Percentiles rank a stretch among this genome's conserved stretches.
phyloP scores from a whole-genome alignment of 441 rosid species.

The Mallotus japonicus region DNA sequence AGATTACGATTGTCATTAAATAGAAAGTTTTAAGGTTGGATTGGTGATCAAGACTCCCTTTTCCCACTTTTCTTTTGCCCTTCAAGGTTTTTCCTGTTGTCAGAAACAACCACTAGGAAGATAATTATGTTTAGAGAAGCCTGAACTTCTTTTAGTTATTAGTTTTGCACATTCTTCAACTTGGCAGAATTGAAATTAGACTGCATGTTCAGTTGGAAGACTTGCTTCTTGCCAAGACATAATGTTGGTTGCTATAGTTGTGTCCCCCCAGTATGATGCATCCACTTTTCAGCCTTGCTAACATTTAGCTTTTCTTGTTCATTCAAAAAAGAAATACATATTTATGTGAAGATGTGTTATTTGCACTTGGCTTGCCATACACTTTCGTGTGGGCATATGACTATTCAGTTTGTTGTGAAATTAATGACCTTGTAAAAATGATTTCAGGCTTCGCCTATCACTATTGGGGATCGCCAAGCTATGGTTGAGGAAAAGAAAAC shows the following conservation, averaged over 20 bases:
- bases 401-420: background rate
- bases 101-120: background rate
- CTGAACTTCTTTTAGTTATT: background rate
- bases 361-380: background rate
- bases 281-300: background rate
- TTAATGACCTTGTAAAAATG: background rate
- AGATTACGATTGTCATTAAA: background rate
- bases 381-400: background rate
- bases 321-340: background rate
- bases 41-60: background rate
- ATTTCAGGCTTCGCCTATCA: constrained; percentile 74
- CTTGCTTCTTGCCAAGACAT: background rate
- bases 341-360: background rate
- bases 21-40: background rate
- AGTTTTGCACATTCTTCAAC: background rate
- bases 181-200: background rate
- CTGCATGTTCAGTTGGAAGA: background rate
- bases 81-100: background rate
- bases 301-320: background rate
- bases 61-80: background rate
- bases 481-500: constrained; percentile 84
- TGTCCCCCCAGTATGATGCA: too few species aligned
- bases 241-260: too few species aligned
- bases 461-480: constrained; percentile 64
- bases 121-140: background rate